Evolutionary conservation across 2,329 filamentous ascomycete species (phyloP).

Genomic region (Neofusicoccum sp.): DNA sequence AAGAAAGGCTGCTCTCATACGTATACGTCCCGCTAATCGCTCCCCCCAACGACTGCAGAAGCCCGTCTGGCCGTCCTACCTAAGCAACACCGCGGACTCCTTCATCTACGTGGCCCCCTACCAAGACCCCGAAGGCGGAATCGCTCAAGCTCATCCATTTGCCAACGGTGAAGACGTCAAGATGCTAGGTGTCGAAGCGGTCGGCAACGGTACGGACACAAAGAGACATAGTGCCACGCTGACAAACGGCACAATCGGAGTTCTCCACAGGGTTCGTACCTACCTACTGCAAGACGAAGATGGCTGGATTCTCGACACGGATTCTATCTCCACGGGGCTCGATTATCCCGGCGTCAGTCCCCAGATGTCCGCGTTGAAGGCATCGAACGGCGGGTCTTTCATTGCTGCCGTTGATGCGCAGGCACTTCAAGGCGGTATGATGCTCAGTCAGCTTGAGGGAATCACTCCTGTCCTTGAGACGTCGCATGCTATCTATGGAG

Average conservation of each 20-base stretch:
- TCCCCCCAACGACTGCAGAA: constrained; percentile 87
- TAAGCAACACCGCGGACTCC: constrained; percentile 95
- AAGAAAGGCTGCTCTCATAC: constrained; percentile 66
- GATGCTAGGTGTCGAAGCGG: constrained; percentile 91
- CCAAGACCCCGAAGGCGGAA: constrained; percentile 77
- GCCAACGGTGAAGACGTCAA: constrained; percentile 81
- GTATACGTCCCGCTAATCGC: constrained; percentile 95
- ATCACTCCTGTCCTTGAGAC: constrained; percentile 97
- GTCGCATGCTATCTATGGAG: constrained; percentile 88
- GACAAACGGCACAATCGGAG: constrained; percentile 84
- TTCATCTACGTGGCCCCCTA: constrained; percentile 98
- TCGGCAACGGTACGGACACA: constrained; percentile 89
- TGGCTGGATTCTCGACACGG: constrained; percentile 91
- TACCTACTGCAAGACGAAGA: constrained; percentile 92
- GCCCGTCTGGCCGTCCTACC: constrained; percentile 89
- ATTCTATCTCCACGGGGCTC: constrained; percentile 93
- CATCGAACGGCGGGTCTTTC: constrained; percentile 81
- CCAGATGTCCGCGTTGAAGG: constrained; percentile 91
- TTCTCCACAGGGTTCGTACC: constrained; percentile 92
- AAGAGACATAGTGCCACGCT: constrained; percentile 84
- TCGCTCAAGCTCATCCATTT: constrained; percentile 91
- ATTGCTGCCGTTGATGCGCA: constrained; percentile 89
- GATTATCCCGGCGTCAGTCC: constrained; percentile 97
- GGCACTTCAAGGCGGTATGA: constrained; percentile 83
- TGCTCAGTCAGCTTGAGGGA: constrained; percentile 88